Conservation (phyloP, 345 rosid genomes). For the Garcia nutans region DNA sequence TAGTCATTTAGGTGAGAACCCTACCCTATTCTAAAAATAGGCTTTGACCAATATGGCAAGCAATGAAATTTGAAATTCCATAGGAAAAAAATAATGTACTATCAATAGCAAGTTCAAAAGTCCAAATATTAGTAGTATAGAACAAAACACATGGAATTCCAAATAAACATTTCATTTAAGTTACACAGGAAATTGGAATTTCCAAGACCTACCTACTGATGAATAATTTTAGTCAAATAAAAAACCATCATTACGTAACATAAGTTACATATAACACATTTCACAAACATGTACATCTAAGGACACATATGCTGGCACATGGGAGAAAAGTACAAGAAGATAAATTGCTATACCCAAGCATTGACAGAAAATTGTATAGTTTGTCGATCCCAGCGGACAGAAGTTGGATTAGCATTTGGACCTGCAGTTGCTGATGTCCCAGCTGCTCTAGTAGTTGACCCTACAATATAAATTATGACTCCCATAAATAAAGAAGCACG, state of each 20-base stretch:
- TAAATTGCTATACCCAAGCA: slow-evolving; percentile 73
- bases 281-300: neutral
- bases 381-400: slow-evolving; percentile 83
- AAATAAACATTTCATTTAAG: neutral
- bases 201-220: neutral
- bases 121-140: neutral
- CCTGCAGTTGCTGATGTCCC: slow-evolving; percentile 58
- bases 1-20: neutral
- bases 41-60: neutral
- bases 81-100: neutral
- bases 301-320: neutral
- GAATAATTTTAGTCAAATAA: neutral
- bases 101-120: neutral
- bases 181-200: neutral
- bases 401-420: slow-evolving; percentile 41
- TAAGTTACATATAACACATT: neutral
- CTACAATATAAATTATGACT: slow-evolving; percentile 36
- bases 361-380: slow-evolving; percentile 94
- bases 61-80: neutral
- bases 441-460: slow-evolving; percentile 62
- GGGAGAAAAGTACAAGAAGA: neutral
- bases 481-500: slow-evolving; percentile 8
- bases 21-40: neutral
- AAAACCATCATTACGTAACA: neutral
- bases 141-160: neutral